Evolutionary conservation across 495 filamentous ascomycete species (phyloP).

Genomic region (Daldinia decipiens): DNA sequence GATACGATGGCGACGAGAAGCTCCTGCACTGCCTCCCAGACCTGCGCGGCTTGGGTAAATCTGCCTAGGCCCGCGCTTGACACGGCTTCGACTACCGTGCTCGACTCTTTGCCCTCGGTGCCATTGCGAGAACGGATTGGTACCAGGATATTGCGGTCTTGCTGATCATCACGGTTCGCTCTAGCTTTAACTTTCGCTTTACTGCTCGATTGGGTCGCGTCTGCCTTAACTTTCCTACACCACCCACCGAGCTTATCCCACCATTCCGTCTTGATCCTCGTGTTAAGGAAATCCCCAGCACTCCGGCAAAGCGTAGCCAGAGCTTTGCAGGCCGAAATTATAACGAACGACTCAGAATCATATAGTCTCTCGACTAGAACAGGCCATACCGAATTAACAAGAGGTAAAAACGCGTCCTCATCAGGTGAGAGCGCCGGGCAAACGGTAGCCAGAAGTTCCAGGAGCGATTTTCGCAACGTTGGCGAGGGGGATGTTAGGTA

Average conservation of each 20-base stretch:
- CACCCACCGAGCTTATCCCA: slow-evolving; percentile 58
- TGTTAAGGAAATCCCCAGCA: slow-evolving; percentile 84
- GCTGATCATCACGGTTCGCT: slow-evolving; percentile 29
- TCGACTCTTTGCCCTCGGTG: slow-evolving; percentile 24
- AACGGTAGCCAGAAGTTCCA: slow-evolving; percentile 76
- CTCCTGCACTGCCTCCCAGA: slow-evolving; percentile 67
- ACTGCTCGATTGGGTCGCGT: slow-evolving; percentile 50
- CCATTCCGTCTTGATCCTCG: slow-evolving; percentile 77
- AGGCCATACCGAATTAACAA: slow-evolving; percentile 91
- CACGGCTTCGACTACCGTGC: slow-evolving; percentile 15
- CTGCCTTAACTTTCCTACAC: slow-evolving; percentile 48
- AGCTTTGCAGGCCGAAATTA: slow-evolving; percentile 71
- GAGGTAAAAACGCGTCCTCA: slow-evolving; percentile 83
- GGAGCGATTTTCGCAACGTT: slow-evolving; percentile 76
- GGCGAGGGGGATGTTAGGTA: slow-evolving; percentile 87
- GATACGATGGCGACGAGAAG: slow-evolving; percentile 64
- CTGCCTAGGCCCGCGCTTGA: slow-evolving; percentile 54
- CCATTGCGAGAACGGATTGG: slow-evolving; percentile 36
- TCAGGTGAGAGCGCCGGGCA: slow-evolving; percentile 74
- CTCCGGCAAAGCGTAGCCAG: slow-evolving; percentile 68
- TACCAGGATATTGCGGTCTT: slow-evolving; percentile 44
- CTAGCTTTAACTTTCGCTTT: slow-evolving; percentile 52
- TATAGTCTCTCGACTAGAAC: slow-evolving; percentile 75
- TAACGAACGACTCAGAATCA: slow-evolving; percentile 80
- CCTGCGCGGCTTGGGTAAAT: slow-evolving; percentile 63